These are phyloP conservation scores for Xylaria polymorpha DNA, from an alignment of 2,329 filamentous ascomycete genomes.

Conservation along the genomic window DNA sequence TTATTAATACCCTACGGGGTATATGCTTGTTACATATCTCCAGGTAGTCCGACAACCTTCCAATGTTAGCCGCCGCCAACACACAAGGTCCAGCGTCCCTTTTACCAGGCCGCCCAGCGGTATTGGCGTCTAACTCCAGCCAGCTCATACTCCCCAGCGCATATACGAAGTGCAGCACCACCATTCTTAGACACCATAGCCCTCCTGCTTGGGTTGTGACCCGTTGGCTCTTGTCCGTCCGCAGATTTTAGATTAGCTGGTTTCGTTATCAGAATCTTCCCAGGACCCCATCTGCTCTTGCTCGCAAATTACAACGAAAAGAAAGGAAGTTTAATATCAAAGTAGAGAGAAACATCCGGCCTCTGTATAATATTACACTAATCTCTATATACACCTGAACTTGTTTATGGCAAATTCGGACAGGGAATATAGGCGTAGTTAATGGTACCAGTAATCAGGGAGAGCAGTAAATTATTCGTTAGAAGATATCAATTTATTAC, in stretches of 20 bases:
- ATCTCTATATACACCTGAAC: conserved; percentile 27
- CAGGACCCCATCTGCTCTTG: not conserved
- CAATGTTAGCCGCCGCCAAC: not conserved
- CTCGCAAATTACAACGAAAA: not conserved
- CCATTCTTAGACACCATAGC: not conserved
- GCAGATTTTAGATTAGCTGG: not conserved
- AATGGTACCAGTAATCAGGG: not conserved
- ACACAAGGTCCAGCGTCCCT: not conserved
- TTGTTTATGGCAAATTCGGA: not conserved
- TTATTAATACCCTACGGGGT: not conserved
- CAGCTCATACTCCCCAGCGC: not conserved
- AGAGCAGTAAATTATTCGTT: conserved; percentile 15
- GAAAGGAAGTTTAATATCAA: not conserved
- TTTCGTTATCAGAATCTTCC: not conserved
- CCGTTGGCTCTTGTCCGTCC: not conserved
- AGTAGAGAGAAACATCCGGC: no score
- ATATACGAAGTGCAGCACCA: not conserved
- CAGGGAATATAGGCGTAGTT: not conserved
- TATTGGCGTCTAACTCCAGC: not conserved
- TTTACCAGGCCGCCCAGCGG: not conserved
- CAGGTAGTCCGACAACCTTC: not conserved
- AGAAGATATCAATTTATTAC: conserved; percentile 28
- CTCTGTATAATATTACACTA: conserved; percentile 24
- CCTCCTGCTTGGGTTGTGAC: not conserved
- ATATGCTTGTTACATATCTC: not conserved